These are phyloP conservation scores for Jaminaea rosea DNA, from an alignment of 1,284 basidiomycete species.

Conservation along the genomic window DNA sequence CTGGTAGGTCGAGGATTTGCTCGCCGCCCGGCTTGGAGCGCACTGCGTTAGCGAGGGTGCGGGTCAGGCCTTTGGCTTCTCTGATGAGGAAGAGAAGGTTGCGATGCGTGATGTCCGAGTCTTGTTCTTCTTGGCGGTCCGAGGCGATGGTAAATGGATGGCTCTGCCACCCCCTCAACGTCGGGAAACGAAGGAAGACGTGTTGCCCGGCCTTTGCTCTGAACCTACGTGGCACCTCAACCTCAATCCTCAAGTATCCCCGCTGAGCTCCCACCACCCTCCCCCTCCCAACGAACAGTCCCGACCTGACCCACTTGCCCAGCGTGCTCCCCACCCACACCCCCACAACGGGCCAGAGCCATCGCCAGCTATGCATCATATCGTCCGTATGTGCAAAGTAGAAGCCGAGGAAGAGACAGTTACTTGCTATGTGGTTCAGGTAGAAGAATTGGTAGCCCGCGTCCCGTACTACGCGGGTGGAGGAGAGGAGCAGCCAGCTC, in stretches of 20 bases:
- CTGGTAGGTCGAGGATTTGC: constrained; percentile 9
- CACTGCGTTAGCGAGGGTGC: constrained; percentile 11
- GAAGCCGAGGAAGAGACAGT: constrained; percentile 27
- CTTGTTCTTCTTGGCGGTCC: constrained; percentile 20
- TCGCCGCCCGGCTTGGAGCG: neutral
- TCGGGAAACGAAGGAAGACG: constrained; percentile 36
- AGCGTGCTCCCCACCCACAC: neutral
- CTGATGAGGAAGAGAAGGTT: constrained; percentile 22
- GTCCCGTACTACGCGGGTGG: constrained; percentile 17
- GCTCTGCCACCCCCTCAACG: constrained; percentile 16
- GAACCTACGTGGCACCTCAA: constrained; percentile 11
- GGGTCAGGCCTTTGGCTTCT: constrained; percentile 19
- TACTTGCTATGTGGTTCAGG: constrained; percentile 27
- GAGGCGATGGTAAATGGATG: constrained; percentile 42
- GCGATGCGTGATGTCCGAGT: constrained; percentile 16
- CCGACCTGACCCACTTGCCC: neutral
- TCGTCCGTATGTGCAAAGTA: constrained; percentile 32
- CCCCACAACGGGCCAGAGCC: constrained; percentile 13
- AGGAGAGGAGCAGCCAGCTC: constrained; percentile 5
- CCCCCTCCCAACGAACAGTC: too few species aligned
- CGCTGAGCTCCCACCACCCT: constrained; percentile 5
- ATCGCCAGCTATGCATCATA: constrained; percentile 11
- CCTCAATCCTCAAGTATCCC: neutral
- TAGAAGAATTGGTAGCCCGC: constrained; percentile 42
- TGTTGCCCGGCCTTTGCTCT: constrained; percentile 22